Evolutionary conservation across 805 yeast genomes (phyloP).

Genomic region (Candida insectalens): DNA sequence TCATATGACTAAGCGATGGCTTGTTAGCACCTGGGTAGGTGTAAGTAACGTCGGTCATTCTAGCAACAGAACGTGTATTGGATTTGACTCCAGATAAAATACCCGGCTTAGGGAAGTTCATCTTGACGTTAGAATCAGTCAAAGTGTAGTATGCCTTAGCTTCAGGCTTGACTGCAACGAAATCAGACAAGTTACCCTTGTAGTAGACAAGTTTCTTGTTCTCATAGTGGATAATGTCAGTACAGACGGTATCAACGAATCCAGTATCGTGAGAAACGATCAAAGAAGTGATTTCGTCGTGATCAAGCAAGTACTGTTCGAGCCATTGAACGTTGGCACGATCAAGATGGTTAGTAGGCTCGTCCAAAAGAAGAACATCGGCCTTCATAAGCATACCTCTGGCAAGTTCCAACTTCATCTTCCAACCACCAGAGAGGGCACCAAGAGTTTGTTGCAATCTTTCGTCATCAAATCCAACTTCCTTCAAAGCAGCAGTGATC

Average conservation of each 20-base stretch:
- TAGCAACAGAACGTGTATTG: conserved; percentile 75
- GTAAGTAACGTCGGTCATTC: conserved; percentile 73
- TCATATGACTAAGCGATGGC: conserved; percentile 70
- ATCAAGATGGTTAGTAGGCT: conserved; percentile 98
- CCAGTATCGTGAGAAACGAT: conserved; percentile 98
- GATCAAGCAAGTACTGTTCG: conserved; percentile 73
- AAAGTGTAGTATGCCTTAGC: conserved; percentile 93
- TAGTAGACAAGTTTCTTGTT: conserved; percentile 89
- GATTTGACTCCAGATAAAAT: conserved; percentile 95
- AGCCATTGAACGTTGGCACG: conserved; percentile 91
- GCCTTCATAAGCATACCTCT: conserved; percentile 98
- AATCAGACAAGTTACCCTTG: conserved; percentile 90
- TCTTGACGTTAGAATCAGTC: conserved; percentile 85
- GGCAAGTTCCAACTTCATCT: conserved; percentile 97
- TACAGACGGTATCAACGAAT: conserved; percentile 89
- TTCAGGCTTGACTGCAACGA: conserved; percentile 88
- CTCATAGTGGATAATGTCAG: conserved; percentile 95
- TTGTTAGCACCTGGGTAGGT: conserved; percentile 82
- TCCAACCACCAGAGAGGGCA: conserved; percentile 98
- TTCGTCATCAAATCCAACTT: conserved; percentile 88
- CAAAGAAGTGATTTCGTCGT: conserved; percentile 83
- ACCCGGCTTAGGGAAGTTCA: conserved; percentile 99
- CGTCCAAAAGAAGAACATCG: conserved; percentile 87
- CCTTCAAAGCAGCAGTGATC: conserved; percentile 64
- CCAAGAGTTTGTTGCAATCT: conserved; percentile 89